Conservation (phyloP, 768 basidiomycete genomes). For the Tubosaeta sp. region DNA sequence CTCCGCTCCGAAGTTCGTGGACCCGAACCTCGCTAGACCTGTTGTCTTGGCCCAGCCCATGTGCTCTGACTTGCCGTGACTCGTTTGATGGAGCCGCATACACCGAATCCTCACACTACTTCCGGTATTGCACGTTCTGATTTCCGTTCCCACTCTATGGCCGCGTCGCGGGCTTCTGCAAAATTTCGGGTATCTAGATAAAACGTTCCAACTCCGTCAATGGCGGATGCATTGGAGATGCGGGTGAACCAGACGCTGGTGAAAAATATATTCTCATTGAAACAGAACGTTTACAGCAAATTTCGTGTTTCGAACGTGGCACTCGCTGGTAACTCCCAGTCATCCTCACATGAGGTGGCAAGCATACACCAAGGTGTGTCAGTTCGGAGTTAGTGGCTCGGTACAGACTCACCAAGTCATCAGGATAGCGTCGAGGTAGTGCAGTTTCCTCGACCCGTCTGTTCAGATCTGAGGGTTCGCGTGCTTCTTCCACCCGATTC, state of each 20-base stretch:
- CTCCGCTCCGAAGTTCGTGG: slow-evolving; percentile 1
- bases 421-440: slow-evolving; percentile 6
- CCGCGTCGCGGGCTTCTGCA: slow-evolving; percentile 15
- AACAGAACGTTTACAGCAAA: not conserved
- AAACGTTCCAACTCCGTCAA: slow-evolving; percentile 17
- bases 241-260: not conserved
- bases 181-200: slow-evolving; percentile 9
- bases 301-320: not conserved
- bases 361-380: not conserved
- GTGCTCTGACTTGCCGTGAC: not conserved
- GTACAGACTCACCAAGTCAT: not conserved
- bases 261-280: slow-evolving; percentile 2
- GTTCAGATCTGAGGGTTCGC: slow-evolving; percentile 3
- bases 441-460: not conserved
- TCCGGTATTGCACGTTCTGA: slow-evolving; percentile 6
- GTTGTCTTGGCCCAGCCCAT: not conserved
- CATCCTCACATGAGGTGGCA: not conserved
- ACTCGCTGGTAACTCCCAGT: not conserved
- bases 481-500: slow-evolving; percentile 8
- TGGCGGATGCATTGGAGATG: slow-evolving; percentile 26
- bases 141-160: slow-evolving; percentile 16
- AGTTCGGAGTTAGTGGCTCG: slow-evolving; percentile 1
- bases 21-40: slow-evolving; percentile 1
- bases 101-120: not conserved
- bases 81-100: not conserved